phyloP scores from a whole-genome alignment of 1,284 basidiomycete genomes.

The Austroboletus niveus region DNA sequence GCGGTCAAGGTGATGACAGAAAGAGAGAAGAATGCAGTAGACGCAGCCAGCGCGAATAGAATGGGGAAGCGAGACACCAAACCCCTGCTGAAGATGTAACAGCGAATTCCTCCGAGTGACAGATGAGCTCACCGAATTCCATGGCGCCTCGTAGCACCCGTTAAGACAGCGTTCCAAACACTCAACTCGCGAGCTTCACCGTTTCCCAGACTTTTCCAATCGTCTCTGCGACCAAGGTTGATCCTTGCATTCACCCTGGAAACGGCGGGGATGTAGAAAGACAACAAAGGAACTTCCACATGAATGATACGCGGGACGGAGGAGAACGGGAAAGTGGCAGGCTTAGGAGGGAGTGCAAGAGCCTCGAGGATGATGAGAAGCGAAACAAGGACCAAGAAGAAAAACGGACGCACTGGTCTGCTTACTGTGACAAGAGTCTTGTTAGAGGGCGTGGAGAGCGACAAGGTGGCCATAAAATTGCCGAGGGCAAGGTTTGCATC shows the following conservation, averaged over 20 bases:
- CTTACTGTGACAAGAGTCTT: conserved; percentile 57
- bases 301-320: conserved; percentile 41
- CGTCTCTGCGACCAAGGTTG: conserved; percentile 65
- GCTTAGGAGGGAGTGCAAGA: conserved; percentile 47
- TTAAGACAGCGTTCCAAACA: conserved; percentile 56
- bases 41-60: conserved; percentile 42
- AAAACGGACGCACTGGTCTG: conserved; percentile 54
- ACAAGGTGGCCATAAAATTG: conserved; percentile 75
- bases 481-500: conserved; percentile 68
- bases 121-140: conserved; percentile 57
- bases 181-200: conserved; percentile 71
- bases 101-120: neutral
- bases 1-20: conserved; percentile 37
- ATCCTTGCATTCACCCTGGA: conserved; percentile 52
- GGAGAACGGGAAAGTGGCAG: conserved; percentile 35
- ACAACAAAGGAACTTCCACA: conserved; percentile 53
- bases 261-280: conserved; percentile 49
- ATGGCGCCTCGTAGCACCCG: conserved; percentile 57
- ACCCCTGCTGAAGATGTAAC: conserved; percentile 45
- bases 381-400: neutral
- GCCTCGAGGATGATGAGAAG: conserved; percentile 42
- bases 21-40: conserved; percentile 39
- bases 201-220: conserved; percentile 62
- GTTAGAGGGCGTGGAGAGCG: conserved; percentile 55
- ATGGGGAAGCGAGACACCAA: conserved; percentile 69